Evolutionary conservation across 1,284 basidiomycete genomes (phyloP).

Genomic region (Austroboletus niveus): DNA sequence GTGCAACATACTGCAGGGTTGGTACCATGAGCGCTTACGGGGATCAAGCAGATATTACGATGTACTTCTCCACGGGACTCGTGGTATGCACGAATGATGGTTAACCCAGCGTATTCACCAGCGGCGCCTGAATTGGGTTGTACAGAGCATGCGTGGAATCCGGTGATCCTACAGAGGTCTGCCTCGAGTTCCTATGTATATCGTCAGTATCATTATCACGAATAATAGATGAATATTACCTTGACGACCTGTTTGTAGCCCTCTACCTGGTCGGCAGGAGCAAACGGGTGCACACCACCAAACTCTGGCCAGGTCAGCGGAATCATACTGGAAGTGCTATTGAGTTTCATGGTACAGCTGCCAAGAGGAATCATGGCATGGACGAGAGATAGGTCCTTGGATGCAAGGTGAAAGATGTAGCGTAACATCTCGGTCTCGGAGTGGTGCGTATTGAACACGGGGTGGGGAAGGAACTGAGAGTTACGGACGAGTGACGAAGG

Average conservation of each 20-base stretch:
- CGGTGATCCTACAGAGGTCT: conserved; percentile 92
- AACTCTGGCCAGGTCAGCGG: conserved; percentile 95
- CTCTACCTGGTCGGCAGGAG: conserved; percentile 84
- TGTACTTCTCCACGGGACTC: conserved; percentile 84
- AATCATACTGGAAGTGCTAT: conserved; percentile 96
- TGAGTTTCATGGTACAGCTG: conserved; percentile 96
- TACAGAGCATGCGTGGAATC: conserved; percentile 91
- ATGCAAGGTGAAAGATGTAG: conserved; percentile 91
- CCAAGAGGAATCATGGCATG: conserved; percentile 98
- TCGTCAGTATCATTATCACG: conserved; percentile 4
- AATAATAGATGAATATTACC: conserved; percentile 35
- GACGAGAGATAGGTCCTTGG: conserved; percentile 92
- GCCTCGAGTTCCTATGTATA: conserved; percentile 74
- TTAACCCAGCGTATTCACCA: conserved; percentile 94
- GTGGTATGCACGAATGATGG: conserved; percentile 93
- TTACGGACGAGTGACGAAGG: conserved; percentile 66
- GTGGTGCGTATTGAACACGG: conserved; percentile 93
- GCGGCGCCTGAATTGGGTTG: conserved; percentile 98
- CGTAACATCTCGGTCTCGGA: conserved; percentile 98
- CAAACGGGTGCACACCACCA: conserved; percentile 89
- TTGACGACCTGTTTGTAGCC: conserved; percentile 86
- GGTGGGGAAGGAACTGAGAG: conserved; percentile 79
- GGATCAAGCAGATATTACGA: conserved; percentile 92
- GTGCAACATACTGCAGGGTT: conserved; percentile 79
- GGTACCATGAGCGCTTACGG: conserved; percentile 94